phyloP scores from a whole-genome alignment of 2,329 filamentous ascomycete genomes.

The Passalora sequoiae region DNA sequence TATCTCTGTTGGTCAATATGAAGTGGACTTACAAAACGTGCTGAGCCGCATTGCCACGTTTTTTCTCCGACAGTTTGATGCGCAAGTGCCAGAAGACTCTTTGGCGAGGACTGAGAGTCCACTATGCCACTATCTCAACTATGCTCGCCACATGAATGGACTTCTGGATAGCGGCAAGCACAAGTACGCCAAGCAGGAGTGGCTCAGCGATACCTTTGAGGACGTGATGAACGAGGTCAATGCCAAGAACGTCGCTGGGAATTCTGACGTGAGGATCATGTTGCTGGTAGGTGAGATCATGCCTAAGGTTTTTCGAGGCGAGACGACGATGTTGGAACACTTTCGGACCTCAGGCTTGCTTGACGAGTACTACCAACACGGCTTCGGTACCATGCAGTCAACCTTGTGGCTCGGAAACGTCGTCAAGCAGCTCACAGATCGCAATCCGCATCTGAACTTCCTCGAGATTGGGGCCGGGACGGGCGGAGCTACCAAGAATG shows the following conservation, averaged over 20 bases:
- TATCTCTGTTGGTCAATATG: neutral
- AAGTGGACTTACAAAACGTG: neutral
- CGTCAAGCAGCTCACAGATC: constrained; percentile 28
- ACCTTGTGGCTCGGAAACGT: neutral
- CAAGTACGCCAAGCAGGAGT: constrained; percentile 1
- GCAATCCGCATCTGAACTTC: constrained; percentile 40
- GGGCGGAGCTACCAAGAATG: constrained; percentile 36
- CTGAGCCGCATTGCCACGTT: constrained; percentile 1
- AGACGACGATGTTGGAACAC: constrained; percentile 35
- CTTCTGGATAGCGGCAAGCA: constrained; percentile 2
- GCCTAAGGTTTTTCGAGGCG: constrained; percentile 30
- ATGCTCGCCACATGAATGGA: constrained; percentile 4
- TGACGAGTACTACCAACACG: constrained; percentile 32
- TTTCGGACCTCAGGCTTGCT: constrained; percentile 35
- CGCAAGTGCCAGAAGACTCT: neutral
- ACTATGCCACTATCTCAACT: neutral
- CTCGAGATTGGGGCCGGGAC: constrained; percentile 46
- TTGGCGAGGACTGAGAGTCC: neutral
- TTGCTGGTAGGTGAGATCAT: constrained; percentile 32
- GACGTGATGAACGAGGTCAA: neutral
- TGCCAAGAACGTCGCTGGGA: neutral
- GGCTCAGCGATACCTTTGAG: constrained; percentile 3
- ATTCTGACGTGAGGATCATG: constrained; percentile 1
- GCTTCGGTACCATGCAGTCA: neutral
- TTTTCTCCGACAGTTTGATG: constrained; percentile 1